Percentiles rank a stretch among this genome's conserved stretches.
phyloP scores from a whole-genome alignment of 192 early-diverging fungal genomes.

The Backusella parvicylindrica region DNA sequence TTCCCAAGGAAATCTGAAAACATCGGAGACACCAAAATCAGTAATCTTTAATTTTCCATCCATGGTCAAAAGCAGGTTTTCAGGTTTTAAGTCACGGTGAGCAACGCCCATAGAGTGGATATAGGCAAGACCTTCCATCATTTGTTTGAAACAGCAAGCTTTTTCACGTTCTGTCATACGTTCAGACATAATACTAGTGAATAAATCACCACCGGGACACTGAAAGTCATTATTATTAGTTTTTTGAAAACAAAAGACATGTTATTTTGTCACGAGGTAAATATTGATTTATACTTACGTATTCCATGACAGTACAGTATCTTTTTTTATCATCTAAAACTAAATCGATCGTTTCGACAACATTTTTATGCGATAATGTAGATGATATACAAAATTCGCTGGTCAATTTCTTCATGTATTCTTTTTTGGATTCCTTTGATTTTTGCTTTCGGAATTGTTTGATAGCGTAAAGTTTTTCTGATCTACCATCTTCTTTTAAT shows the following conservation, averaged over 20 bases:
- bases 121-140: conserved; percentile 86
- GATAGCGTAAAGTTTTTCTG: conserved; percentile 84
- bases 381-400: conserved; percentile 97
- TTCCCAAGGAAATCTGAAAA: conserved; percentile 89
- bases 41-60: conserved; percentile 89
- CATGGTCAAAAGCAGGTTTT: conserved; percentile 87
- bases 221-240: background rate
- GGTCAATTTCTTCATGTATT: conserved; percentile 95
- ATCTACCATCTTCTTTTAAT: conserved; percentile 56
- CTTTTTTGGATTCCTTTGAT: conserved; percentile 87
- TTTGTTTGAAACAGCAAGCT: conserved; percentile 94
- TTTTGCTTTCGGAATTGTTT: conserved; percentile 88
- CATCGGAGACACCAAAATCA: conserved; percentile 97
- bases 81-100: conserved; percentile 80
- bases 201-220: conserved; percentile 94
- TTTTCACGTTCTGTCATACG: conserved; percentile 71
- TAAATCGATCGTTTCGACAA: conserved; percentile 95
- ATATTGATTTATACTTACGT: conserved; percentile 33
- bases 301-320: conserved; percentile 81
- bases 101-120: conserved; percentile 94
- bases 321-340: conserved; percentile 88
- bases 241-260: conserved; percentile 41
- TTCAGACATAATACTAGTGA: conserved; percentile 76
- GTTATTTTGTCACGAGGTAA: background rate
- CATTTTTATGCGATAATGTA: conserved; percentile 86